phyloP scores from a whole-genome alignment of 208 protist genomes.

The Trypanosomatidae sp. region DNA sequence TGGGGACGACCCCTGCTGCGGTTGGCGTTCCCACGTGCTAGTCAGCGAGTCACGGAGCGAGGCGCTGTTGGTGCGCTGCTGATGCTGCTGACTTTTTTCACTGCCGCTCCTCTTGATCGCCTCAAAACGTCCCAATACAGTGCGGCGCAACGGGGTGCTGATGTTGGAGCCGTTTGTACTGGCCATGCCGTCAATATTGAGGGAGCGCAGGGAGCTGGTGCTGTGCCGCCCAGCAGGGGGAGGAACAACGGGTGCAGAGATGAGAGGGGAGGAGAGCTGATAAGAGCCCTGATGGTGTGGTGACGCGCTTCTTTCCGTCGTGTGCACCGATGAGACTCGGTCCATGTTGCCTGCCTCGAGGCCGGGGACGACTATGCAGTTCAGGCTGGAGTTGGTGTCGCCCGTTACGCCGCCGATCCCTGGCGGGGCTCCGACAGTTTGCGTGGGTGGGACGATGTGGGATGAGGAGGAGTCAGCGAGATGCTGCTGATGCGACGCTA shows the following conservation, averaged over 20 bases:
- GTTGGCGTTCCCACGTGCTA: neutral
- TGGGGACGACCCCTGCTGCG: neutral
- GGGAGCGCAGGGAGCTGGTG: slow-evolving; percentile 12
- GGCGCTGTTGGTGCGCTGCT: neutral
- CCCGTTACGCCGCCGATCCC: neutral
- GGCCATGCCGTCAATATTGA: slow-evolving; percentile 2
- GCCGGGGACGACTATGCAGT: neutral
- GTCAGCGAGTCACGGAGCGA: neutral
- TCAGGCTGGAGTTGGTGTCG: slow-evolving; percentile 5
- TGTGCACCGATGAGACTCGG: neutral
- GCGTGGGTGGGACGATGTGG: slow-evolving; percentile 9
- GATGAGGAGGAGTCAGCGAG: slow-evolving; percentile 7
- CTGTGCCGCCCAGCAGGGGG: neutral
- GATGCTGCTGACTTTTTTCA: neutral
- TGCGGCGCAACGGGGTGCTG: slow-evolving; percentile 34
- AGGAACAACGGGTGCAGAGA: neutral
- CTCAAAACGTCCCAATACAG: slow-evolving; percentile 41
- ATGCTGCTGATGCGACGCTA: slow-evolving; percentile 23
- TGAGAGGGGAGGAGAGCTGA: neutral
- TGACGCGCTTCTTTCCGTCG: neutral
- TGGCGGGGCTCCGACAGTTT: neutral
- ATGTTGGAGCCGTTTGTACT: slow-evolving; percentile 9
- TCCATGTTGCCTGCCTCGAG: slow-evolving; percentile 2
- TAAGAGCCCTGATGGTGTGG: neutral
- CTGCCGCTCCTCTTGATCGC: slow-evolving; percentile 13